These are phyloP conservation scores for Aspergillus tubingensis DNA, from an alignment of 2,329 filamentous ascomycete species.

Conservation along the genomic window DNA sequence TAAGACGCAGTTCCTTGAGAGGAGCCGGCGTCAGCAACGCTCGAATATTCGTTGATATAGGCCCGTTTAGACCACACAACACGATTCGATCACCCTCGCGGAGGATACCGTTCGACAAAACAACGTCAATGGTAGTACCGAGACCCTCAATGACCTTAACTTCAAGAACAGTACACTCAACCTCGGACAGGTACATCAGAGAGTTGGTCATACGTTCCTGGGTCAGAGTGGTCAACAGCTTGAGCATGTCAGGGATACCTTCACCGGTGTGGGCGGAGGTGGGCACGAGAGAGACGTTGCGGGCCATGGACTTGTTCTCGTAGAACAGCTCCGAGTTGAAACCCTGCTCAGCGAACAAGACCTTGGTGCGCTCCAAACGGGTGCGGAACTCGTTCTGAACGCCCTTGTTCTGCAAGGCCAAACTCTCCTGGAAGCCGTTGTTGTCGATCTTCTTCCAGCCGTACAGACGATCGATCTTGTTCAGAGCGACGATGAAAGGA, in stretches of 20 bases:
- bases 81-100: constrained; percentile 93
- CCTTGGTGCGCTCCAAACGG: constrained; percentile 84
- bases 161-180: constrained; percentile 96
- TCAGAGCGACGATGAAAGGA: constrained; percentile 96
- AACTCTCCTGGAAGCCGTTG: constrained; percentile 94
- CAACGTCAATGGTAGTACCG: constrained; percentile 96
- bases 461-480: constrained; percentile 99
- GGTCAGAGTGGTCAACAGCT: constrained; percentile 86
- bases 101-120: constrained; percentile 92
- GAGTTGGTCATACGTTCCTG: constrained; percentile 97
- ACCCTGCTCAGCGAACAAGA: constrained; percentile 92
- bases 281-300: constrained; percentile 90
- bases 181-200: constrained; percentile 97
- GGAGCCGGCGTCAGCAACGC: constrained; percentile 90
- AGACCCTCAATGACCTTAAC: constrained; percentile 99
- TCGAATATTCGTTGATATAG: constrained; percentile 92
- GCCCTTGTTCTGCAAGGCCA: constrained; percentile 85
- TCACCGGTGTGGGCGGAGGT: constrained; percentile 99
- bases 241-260: constrained; percentile 98
- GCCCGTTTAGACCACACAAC: constrained; percentile 92
- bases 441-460: constrained; percentile 99
- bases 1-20: constrained; percentile 90
- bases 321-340: constrained; percentile 98
- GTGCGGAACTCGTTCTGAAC: constrained; percentile 94
- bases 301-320: constrained; percentile 97